Base-by-base conservation (phyloP, 2,329 filamentous ascomycete genomes). In the Aureobasidium melanogenum region DNA sequence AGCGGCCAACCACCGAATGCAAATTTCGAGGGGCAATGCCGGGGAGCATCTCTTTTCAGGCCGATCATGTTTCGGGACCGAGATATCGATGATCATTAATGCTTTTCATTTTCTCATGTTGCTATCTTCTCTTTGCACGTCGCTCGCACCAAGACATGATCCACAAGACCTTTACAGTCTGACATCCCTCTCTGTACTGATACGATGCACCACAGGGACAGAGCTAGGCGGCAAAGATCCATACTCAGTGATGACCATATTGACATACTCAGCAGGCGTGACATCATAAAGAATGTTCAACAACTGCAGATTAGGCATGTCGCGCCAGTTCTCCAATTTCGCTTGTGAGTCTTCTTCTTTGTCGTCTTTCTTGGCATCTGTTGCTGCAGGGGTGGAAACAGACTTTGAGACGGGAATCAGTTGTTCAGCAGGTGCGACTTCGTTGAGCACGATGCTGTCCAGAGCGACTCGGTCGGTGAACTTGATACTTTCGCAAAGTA, bases 401-500 rank as follows among this genome's bases (percentile, higher is more conserved):
- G 50, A 46, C 12, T 39, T 41, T n/a, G 52, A 55, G 12, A 17
- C 17, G 54, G 71, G 26, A 55, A 79, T 69, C 12, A 88, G 76
- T 76, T 90, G 80, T 73, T 88, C 84, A 74, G 90, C 70, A 73
- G 92, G 82, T 75, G 84, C 91, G 64, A 97, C 87, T 77, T 99
- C 94, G 73, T 99, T 99, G 69, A 91, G 87, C 44, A 94, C 93
- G 66, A 97, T 89, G 26, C 91, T 93, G 75, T 97, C 94, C 15
- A 95, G 84, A 7, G 91, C 89, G 12, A 97, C 90, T 62, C 91
- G 87, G 68, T 91, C 86, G 69, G 94, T 89, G 73, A 97, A 97
- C 76, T 97, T 99, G 77, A 97, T 87, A 4, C 88, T 94, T 77
- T 97, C 93, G 73, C 91, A 96, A 63, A 95, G 88, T 3, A 95